Conservation (phyloP, 2,329 filamentous ascomycete species). For the Pleomassaria siparia region DNA sequence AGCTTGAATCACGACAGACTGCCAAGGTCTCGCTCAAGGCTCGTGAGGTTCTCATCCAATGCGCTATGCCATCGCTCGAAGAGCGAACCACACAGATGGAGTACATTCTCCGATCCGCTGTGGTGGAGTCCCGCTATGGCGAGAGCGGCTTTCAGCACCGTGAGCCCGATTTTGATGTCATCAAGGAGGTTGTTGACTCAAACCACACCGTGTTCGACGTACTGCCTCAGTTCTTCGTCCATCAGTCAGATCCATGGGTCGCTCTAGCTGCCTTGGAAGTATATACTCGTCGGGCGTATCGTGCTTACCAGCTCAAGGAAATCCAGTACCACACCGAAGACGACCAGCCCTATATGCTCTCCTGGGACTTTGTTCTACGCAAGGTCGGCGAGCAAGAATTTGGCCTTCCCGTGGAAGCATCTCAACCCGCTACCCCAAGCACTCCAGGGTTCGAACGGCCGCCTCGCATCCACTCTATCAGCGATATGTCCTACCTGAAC, state of each 20-base stretch:
- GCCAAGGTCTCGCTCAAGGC: conserved; percentile 98
- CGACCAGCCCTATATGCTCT: conserved; percentile 77
- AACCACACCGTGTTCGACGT: conserved; percentile 99
- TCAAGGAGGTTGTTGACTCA: conserved; percentile 98
- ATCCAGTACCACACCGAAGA: conserved; percentile 82
- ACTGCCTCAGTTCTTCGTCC: conserved; percentile 89
- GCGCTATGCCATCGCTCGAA: conserved; percentile 90
- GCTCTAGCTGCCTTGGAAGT: conserved; percentile 91
- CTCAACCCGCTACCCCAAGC: conserved; percentile 69
- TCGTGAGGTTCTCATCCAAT: conserved; percentile 95
- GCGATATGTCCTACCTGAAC: conserved; percentile 88
- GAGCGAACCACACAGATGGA: conserved; percentile 97
- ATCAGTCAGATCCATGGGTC: conserved; percentile 85
- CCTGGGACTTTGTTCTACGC: conserved; percentile 94
- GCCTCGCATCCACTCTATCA: conserved; percentile 89
- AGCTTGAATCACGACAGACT: conserved; percentile 81
- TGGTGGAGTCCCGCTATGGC: conserved; percentile 94
- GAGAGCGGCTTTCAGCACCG: conserved; percentile 97
- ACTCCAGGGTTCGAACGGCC: conserved; percentile 68
- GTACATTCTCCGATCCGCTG: conserved; percentile 93
- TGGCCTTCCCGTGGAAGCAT: conserved; percentile 76
- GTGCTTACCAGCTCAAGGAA: conserved; percentile 87
- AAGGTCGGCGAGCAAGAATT: conserved; percentile 93
- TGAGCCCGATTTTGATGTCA: conserved; percentile 82
- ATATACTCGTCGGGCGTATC: conserved; percentile 93